Base-by-base conservation (phyloP, 2,329 filamentous ascomycete genomes). In the Botrytis deweyae region DNA sequence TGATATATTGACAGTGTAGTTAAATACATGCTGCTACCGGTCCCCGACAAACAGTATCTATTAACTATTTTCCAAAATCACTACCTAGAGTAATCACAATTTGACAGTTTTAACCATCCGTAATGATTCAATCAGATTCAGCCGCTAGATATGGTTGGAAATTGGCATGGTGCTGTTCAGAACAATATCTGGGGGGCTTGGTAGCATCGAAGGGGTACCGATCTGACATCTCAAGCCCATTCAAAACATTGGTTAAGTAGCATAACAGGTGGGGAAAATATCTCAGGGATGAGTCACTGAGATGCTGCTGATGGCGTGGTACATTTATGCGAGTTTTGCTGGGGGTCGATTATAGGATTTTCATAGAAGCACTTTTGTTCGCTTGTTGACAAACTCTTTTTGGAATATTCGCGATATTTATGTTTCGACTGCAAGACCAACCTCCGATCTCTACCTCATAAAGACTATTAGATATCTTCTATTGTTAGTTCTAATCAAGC, bases 31-130 rank as follows among this genome's bases (percentile, higher is more conserved):
- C 25, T 40, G 18, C 16, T 29, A 29, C 12, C 1, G 3, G n/a
- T 22, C n/a, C 10, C 29, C 7, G 20, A 38, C 10, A 18, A n/a
- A 12, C n/a, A 0, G 4, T n/a, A 4, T 49, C 29, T 5, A 0
- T 49, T 49, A 16, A 33, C 2, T n/a, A 16, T 66, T 49, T 20
- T 36, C 42, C n/a, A 1, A 36, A 4, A 14, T 25, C n/a, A 25
- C 20, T n/a, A 25, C 29, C 9, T 49, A 12, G 44, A 20, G 33
- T 67, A n/a, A 25, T 20, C 1, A 38, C 2, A n/a, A 12, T 10
- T 38, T 49, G 33, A 36, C 33, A 16, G 49, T 66, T 20, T 25
- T 8, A 46, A 29, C 3, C 20, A 4, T 14, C 9, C 46, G 22
- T 3, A 49, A 18, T 9, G 6, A 10, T 14, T 25, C 3, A 3